Evolutionary conservation across 345 rosid species (phyloP).

Genomic region (Limnanthes douglasii): DNA sequence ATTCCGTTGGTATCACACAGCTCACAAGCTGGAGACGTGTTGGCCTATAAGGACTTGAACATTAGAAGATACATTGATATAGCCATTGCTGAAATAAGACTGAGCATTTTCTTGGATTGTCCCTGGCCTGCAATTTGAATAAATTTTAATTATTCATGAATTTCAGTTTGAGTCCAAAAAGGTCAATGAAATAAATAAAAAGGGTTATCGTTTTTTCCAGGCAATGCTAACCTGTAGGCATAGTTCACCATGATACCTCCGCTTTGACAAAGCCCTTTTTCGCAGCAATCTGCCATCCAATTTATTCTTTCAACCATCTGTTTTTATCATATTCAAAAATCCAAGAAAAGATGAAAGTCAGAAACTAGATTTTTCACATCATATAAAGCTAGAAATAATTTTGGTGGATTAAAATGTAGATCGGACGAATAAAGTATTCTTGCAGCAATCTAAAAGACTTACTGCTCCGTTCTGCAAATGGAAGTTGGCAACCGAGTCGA

Average conservation of each 20-base stretch:
- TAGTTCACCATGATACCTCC: conserved; percentile 90
- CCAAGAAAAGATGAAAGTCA: conserved; percentile 3
- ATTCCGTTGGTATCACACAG: no score
- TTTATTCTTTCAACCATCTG: conserved; percentile 92
- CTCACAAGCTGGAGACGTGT: no score
- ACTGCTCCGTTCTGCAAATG: conserved; percentile 98
- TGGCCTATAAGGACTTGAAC: no score
- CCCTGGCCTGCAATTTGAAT: conserved; percentile 55
- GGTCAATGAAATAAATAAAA: neutral
- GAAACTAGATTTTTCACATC: neutral
- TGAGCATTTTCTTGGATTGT: conserved; percentile 73
- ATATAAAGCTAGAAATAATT: neutral
- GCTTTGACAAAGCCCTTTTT: conserved; percentile 59
- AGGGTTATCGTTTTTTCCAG: conserved; percentile 1
- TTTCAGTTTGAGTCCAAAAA: neutral
- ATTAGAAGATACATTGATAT: conserved; percentile 51
- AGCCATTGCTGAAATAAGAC: conserved; percentile 49
- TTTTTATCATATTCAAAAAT: conserved; percentile 3
- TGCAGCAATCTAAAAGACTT: conserved; percentile 6
- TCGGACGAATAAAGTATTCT: neutral
- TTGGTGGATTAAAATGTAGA: neutral
- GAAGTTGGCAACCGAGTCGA: conserved; percentile 93
- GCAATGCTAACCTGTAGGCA: conserved; percentile 53
- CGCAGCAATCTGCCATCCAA: conserved; percentile 87
- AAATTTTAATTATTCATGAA: no score